A percentile compares a stretch with the other conserved stretches of the same genome.
phyloP scores from a whole-genome alignment of 768 basidiomycete species.

The Tylopilus sp. region DNA sequence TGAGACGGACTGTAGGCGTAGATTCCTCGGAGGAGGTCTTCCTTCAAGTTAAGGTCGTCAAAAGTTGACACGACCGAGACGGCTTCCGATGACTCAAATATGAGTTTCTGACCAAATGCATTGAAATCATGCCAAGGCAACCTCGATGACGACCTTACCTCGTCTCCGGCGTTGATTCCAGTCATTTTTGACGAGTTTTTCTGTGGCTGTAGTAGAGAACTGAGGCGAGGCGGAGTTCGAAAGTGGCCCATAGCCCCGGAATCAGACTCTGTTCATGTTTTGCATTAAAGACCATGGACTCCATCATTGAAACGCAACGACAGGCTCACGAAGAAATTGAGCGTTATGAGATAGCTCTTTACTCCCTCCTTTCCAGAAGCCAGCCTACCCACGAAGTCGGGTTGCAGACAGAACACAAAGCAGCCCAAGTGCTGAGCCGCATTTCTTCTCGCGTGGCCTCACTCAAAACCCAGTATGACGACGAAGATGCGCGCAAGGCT shows the following conservation, averaged over 20 bases:
- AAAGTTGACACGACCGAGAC: conserved; percentile 87
- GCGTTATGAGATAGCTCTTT: conserved; percentile 83
- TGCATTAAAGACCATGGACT: conserved; percentile 66
- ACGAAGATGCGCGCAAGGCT: conserved; percentile 66
- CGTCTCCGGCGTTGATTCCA: conserved; percentile 83
- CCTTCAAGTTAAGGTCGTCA: conserved; percentile 88
- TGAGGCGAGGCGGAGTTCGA: conserved; percentile 50
- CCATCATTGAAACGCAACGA: conserved; percentile 88
- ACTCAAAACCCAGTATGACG: conserved; percentile 72
- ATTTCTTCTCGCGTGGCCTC: conserved; percentile 65
- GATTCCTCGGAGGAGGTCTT: conserved; percentile 92
- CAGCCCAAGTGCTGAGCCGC: conserved; percentile 84
- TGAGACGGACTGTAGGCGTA: conserved; percentile 86
- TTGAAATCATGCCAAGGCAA: conserved; percentile 6
- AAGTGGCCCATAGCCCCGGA: conserved; percentile 25
- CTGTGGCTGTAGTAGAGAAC: conserved; percentile 29
- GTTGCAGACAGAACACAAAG: conserved; percentile 82
- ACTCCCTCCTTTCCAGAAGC: conserved; percentile 73
- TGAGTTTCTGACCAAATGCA: conserved; percentile 62
- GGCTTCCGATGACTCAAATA: conserved; percentile 93
- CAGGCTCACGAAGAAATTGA: conserved; percentile 96
- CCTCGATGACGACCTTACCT: conserved; percentile 44
- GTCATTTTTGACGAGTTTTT: conserved; percentile 59
- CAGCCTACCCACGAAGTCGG: conserved; percentile 57
- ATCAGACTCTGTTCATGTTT: neutral